phyloP scores from a whole-genome alignment of 139 green algal species.

The Closterium sp. region DNA sequence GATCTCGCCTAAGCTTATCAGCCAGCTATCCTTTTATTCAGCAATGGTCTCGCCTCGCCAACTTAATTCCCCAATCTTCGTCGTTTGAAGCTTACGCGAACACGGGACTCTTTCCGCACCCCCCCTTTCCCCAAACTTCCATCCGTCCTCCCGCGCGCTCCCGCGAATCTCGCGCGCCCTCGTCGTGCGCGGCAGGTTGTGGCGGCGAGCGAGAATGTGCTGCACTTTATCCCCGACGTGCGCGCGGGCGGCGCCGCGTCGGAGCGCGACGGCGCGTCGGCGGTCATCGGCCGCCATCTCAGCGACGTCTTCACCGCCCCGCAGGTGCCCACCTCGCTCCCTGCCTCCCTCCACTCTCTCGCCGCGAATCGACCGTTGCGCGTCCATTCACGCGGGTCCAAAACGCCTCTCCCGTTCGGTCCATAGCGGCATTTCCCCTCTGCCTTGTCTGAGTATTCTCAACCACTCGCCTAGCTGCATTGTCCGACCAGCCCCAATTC shows the following conservation, averaged over 20 bases:
- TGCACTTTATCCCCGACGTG: constrained; percentile 6
- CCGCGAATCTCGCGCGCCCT: not conserved
- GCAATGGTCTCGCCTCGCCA: too few species aligned
- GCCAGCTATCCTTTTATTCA: too few species aligned
- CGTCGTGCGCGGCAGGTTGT: constrained; percentile 7
- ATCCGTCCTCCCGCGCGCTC: too few species aligned
- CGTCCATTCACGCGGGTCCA: too few species aligned
- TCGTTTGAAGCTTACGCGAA: not conserved
- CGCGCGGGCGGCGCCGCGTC: not conserved
- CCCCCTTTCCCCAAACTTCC: not conserved
- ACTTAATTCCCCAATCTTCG: too few species aligned
- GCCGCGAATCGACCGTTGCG: too few species aligned
- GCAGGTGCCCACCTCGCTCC: not conserved
- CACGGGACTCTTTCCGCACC: not conserved
- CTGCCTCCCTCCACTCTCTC: not conserved
- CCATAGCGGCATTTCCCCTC: too few species aligned
- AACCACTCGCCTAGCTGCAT: too few species aligned
- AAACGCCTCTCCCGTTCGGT: too few species aligned
- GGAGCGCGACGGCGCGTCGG: not conserved
- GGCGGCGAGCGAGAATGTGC: constrained; percentile 6
- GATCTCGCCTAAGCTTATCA: too few species aligned
- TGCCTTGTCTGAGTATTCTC: too few species aligned
- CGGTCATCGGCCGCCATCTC: not conserved
- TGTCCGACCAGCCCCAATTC: too few species aligned
- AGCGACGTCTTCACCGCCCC: constrained; percentile 4